Evolutionary conservation across 2,329 filamentous ascomycete species (phyloP), one percentile per base, ranked within the genome.

Genomic region (Colletotrichum sp.): DNA sequence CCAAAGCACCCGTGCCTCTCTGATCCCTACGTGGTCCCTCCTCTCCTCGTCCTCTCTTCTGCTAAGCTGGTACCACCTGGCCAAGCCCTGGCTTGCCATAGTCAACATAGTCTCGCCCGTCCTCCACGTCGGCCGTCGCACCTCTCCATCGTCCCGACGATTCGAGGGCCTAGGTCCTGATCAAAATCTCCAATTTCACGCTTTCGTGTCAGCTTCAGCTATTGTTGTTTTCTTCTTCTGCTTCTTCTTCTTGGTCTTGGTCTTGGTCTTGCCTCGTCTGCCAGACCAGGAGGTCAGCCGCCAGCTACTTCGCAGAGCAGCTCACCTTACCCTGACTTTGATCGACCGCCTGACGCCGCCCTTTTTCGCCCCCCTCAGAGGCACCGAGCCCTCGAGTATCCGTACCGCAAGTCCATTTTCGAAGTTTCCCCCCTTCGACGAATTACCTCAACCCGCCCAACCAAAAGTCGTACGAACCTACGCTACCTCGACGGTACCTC

Each of bases 51-150:
- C 55, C 39, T 59, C 64, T 64, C 48, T 18, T 24, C 57, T 73
- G 64, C 59, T 60, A 65, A 34, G 21, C 26, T 32, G 55, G 59
- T 74, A 76, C 70, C 43, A 32, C 43, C 52, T 34, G 59, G 64
- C 59, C 65, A 69, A 76, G 70, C 70, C 70, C 72, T 67, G 74
- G 74, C 74, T 76, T 68, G 74, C 64, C 74, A 65, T 69, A 68
- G 74, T 76, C 65, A 65, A 43, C 74, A 65, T 76, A 73, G 74
- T 76, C 65, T 76, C 70, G 59, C 71, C 68, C 57, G 59, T 69
- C 74, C 43, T 69, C 65, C 74, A 65, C 63, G 70, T 74, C 70
- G 74, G 69, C 24, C 65, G 74, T 76, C 74, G 64, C 74, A 76
- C 74, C 74, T 76, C 70, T 68, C 67, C 74, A 69, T 76, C 48